Conservation (phyloP, 257 asterid species). For the Nicotiana undulata region DNA sequence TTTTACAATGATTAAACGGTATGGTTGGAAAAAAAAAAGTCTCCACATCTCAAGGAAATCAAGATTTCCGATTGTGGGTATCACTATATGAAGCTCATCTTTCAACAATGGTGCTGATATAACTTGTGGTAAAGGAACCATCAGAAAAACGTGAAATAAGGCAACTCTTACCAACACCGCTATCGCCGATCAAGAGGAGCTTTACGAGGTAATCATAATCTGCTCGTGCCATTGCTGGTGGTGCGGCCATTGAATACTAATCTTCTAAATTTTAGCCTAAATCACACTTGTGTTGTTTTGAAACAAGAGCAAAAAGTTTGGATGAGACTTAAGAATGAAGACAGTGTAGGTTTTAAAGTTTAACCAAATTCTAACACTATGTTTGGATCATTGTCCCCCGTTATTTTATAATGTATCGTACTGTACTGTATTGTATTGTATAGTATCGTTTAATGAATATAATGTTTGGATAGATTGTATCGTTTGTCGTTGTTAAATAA, state of each 20-base stretch:
- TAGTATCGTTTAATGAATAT: no score
- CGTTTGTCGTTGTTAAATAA: no score
- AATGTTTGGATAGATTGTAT: no score
- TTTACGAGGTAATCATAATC: not conserved
- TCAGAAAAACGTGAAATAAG: slow-evolving; percentile 3
- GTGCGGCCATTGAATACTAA: not conserved
- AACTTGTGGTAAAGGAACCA: slow-evolving; percentile 1
- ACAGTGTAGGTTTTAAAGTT: no score
- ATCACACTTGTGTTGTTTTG: no score
- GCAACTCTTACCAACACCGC: slow-evolving; percentile 7
- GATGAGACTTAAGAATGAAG: no score
- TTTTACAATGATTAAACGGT: not conserved
- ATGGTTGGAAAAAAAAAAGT: not conserved
- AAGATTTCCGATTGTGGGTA: not conserved
- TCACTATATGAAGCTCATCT: not conserved
- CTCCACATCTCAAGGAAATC: not conserved
- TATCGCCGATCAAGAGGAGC: not conserved
- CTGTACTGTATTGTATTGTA: no score
- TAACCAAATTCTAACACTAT: no score
- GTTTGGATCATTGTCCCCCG: no score
- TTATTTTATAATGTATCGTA: no score
- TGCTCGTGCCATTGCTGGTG: not conserved
- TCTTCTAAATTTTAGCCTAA: not conserved
- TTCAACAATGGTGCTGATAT: not conserved
- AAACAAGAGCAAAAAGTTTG: no score